Evolutionary conservation across 75 land plant species (phyloP).

Genomic region (Azolla pinnata): DNA sequence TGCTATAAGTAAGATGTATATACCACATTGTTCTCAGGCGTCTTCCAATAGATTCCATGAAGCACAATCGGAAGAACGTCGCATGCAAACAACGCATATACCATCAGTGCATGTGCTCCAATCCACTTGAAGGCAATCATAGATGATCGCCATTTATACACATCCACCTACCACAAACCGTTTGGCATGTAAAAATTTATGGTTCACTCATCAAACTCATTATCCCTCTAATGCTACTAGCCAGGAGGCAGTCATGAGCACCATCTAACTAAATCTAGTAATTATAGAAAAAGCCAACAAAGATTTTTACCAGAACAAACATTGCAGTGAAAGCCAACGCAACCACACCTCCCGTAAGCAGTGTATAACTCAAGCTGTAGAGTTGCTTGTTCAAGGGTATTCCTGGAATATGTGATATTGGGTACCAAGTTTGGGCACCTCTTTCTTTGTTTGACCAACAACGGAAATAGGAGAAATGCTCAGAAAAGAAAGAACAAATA

Average conservation of each 20-base stretch:
- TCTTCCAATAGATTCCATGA: slow-evolving; percentile 21
- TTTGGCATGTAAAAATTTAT: too few species aligned
- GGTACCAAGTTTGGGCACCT: too few species aligned
- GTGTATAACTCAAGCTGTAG: slow-evolving; percentile 50
- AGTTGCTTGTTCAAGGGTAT: slow-evolving; percentile 47
- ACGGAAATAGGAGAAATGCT: too few species aligned
- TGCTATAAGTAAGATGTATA: too few species aligned
- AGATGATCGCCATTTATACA: slow-evolving; percentile 6
- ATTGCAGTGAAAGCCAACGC: slow-evolving; percentile 40
- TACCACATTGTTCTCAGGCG: slow-evolving; percentile 18
- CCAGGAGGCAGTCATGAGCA: too few species aligned
- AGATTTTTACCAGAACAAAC: slow-evolving; percentile 51
- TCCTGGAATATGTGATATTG: too few species aligned
- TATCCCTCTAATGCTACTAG: too few species aligned
- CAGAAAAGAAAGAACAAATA: too few species aligned
- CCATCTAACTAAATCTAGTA: too few species aligned
- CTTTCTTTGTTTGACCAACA: too few species aligned
- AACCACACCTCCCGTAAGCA: slow-evolving; percentile 51
- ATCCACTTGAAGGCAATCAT: slow-evolving; percentile 14
- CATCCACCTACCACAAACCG: slow-evolving; percentile 25
- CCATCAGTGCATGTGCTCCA: slow-evolving; percentile 17
- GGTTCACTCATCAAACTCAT: too few species aligned
- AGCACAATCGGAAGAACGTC: slow-evolving; percentile 8
- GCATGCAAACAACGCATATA: slow-evolving; percentile 15
- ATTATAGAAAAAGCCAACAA: too few species aligned